Evolutionary conservation across 441 rosid species (phyloP).

Genomic region (Populus tomentosa): DNA sequence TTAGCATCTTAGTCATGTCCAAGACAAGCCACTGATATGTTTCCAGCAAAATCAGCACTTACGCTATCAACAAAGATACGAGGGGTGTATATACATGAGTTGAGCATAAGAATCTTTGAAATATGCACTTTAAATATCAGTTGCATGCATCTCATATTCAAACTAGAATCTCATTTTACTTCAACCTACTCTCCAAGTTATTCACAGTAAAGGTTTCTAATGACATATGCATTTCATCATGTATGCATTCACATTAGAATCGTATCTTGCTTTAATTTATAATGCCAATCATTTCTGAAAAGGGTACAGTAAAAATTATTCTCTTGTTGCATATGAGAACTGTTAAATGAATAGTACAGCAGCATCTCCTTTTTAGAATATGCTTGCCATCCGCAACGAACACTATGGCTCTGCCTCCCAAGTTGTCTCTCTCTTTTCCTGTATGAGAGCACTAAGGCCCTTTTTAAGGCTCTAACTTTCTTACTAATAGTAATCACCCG

Average conservation of each 20-base stretch:
- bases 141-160: slow-evolving; percentile 8
- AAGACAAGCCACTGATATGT: not conserved
- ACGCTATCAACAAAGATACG: slow-evolving; percentile 7
- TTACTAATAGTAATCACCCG: slow-evolving; percentile 1
- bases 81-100: not conserved
- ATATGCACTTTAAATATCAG: slow-evolving; percentile 2
- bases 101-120: slow-evolving; percentile 1
- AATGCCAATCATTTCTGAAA: slow-evolving; percentile 11
- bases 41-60: slow-evolving; percentile 5
- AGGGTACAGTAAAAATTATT: not conserved
- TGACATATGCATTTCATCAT: slow-evolving; percentile 17
- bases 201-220: slow-evolving; percentile 3
- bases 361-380: slow-evolving; percentile 6
- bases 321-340: not conserved
- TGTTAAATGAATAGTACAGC: not conserved
- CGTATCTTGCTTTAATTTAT: slow-evolving; percentile 15
- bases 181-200: slow-evolving; percentile 28
- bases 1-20: not conserved
- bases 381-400: slow-evolving; percentile 11
- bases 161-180: slow-evolving; percentile 27
- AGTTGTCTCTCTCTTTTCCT: not conserved
- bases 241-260: slow-evolving; percentile 24
- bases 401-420: slow-evolving; percentile 6
- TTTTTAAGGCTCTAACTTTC: slow-evolving; percentile 6
- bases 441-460: not conserved